Evolutionary conservation across 129 eudicot genomes (phyloP), one percentile per base, ranked within the genome.

Genomic region (Tanacetum coccineum): DNA sequence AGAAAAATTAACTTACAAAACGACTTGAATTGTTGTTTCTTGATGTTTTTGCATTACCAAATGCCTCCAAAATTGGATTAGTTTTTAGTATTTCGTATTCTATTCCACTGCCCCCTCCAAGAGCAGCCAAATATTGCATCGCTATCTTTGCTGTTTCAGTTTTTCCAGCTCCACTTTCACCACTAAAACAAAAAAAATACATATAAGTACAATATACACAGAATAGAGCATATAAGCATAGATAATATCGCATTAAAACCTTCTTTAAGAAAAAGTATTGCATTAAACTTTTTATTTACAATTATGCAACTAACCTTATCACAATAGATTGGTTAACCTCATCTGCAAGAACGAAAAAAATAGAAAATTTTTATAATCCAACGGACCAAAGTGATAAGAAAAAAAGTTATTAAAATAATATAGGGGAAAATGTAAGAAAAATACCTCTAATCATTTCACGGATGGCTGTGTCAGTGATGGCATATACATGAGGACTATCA

Each of bases 131-230:
- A 83, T 93, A 93, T 74, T 93, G 96, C 99, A 93, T 93, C 2
- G 99, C 96, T 68, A 93, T 93, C 79, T 93, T 93, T 73, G 98
- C 98, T 8, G 98, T 93, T 79, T 93, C 98, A 42, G 98, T 93
- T 64, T 93, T 93, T 9, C 98, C 98, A 14, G 98, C 95, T 68
- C 98, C 98, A 73, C 98, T 93, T 83, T 93, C 98, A 67, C 98
- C 96, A 77, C 96, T 93, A 79, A 49, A 76, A 52, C 62, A 60
- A 64, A 70, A 59, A 53, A 15, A 22, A 7, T 5, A 1, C 1
- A 2, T 14, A 68, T 68, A 45, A 68, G 28, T 40, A 48, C 17
- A 50, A 51, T 40, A 69, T 40, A 53, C 5, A 18, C 20, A 28
- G n/a, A 14, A 48, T 1, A 57, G 55, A 64, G 1, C 40, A 64